Conservation (phyloP, 2,329 filamentous ascomycete species). For the Dactylonectria estremocensis region DNA sequence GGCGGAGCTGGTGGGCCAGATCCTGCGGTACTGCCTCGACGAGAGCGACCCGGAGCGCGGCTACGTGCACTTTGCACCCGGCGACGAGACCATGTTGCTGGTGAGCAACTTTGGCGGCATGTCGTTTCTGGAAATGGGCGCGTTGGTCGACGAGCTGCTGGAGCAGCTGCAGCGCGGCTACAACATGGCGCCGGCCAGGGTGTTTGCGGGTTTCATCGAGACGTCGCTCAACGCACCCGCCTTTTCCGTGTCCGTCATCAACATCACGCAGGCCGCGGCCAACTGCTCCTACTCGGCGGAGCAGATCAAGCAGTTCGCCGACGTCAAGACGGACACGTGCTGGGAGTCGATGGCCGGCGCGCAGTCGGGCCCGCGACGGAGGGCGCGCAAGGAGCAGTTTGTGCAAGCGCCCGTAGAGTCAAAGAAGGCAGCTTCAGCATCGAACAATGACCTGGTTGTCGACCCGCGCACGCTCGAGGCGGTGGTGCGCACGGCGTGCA, state of each 20-base stretch:
- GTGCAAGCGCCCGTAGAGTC: slow-evolving; percentile 55
- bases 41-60: slow-evolving; percentile 65
- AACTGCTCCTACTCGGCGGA: slow-evolving; percentile 62
- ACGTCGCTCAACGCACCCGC: slow-evolving; percentile 81
- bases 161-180: slow-evolving; percentile 64
- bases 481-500: slow-evolving; percentile 70
- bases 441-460: slow-evolving; percentile 60
- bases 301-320: slow-evolving; percentile 75
- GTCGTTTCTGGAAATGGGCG: slow-evolving; percentile 70
- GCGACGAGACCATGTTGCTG: slow-evolving; percentile 67
- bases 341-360: slow-evolving; percentile 68
- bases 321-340: slow-evolving; percentile 71
- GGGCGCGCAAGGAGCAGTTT: slow-evolving; percentile 59
- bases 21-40: slow-evolving; percentile 74
- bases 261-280: slow-evolving; percentile 64
- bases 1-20: slow-evolving; percentile 66
- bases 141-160: slow-evolving; percentile 67
- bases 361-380: slow-evolving; percentile 54
- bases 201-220: slow-evolving; percentile 76
- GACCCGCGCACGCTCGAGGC: slow-evolving; percentile 67
- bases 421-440: slow-evolving; percentile 53
- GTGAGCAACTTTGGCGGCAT: slow-evolving; percentile 74
- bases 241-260: slow-evolving; percentile 78
- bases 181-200: slow-evolving; percentile 66
- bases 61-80: slow-evolving; percentile 63